Percentiles rank a stretch among this genome's conserved stretches.
Evolutionary conservation across 2,329 filamentous ascomycete genomes (phyloP).

Genomic region (Arthrobotrys musiformis): DNA sequence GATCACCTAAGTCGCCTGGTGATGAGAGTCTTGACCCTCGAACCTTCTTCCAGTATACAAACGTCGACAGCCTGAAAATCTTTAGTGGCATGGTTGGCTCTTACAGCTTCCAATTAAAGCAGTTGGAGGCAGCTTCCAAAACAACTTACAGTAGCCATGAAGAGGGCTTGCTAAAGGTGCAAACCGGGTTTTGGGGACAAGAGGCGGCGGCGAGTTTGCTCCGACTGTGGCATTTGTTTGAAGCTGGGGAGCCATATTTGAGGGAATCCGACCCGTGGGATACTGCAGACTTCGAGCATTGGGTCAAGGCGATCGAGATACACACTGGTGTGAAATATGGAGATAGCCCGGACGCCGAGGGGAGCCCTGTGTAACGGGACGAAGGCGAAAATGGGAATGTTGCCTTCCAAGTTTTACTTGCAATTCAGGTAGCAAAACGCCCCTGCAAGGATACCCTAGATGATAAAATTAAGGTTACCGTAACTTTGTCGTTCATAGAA

Average conservation of each 20-base stretch:
- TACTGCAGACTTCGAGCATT: not conserved
- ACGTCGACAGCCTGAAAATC: not conserved
- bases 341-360: not conserved
- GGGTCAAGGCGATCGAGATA: not conserved
- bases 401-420: not conserved
- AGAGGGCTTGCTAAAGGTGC: not conserved
- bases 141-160: conserved; percentile 4
- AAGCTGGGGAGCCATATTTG: conserved; percentile 6
- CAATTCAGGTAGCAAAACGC: too few relatives aligned
- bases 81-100: conserved; percentile 6
- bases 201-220: not conserved
- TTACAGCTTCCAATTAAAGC: conserved; percentile 21
- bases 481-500: too few relatives aligned
- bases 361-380: not conserved
- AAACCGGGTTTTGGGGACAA: conserved; percentile 8
- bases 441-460: too few relatives aligned
- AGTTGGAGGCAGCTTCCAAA: not conserved
- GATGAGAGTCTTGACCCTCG: not conserved
- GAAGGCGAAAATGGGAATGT: not conserved
- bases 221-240: not conserved
- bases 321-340: not conserved
- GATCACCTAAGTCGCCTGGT: not conserved
- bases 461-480: too few relatives aligned
- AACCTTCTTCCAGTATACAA: conserved; percentile 26
- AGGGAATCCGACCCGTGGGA: conserved; percentile 20